Evolutionary conservation across 768 basidiomycete genomes (phyloP).

Genomic region (Asterophora lycoperdoides): DNA sequence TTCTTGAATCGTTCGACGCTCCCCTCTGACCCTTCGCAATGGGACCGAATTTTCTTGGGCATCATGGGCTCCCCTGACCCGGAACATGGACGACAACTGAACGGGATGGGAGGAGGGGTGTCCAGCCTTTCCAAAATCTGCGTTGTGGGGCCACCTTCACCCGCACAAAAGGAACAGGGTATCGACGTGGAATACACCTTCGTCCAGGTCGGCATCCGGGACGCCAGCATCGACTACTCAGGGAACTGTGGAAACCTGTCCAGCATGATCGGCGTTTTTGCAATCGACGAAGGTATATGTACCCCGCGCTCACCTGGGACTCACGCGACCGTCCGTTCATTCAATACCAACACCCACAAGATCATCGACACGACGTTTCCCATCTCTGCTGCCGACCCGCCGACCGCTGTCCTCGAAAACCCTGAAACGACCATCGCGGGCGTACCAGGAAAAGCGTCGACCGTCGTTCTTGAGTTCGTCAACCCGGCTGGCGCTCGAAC

Average conservation of each 20-base stretch:
- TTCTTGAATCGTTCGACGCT: conserved; percentile 55
- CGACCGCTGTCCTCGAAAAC: conserved; percentile 40
- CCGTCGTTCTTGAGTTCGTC: conserved; percentile 63
- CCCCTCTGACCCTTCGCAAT: conserved; percentile 45
- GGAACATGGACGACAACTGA: conserved; percentile 61
- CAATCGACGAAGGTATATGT: conserved; percentile 61
- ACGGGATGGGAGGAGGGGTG: conserved; percentile 80
- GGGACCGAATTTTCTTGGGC: conserved; percentile 60
- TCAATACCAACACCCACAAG: conserved; percentile 73
- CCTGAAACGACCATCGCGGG: conserved; percentile 60
- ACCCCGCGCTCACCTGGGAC: conserved; percentile 19
- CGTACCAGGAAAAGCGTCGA: conserved; percentile 61
- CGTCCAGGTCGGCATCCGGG: conserved; percentile 57
- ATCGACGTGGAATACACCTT: conserved; percentile 72
- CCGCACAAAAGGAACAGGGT: conserved; percentile 35
- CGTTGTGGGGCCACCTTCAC: conserved; percentile 52
- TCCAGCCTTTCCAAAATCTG: conserved; percentile 73
- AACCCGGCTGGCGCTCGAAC: conserved; percentile 67
- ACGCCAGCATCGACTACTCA: conserved; percentile 56
- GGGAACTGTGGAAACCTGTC: conserved; percentile 78
- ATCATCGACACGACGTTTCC: conserved; percentile 68
- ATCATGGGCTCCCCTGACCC: conserved; percentile 84
- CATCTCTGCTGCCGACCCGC: conserved; percentile 25
- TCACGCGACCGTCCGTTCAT: conserved; percentile 48
- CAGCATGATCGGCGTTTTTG: conserved; percentile 70